Evolutionary conservation across 2,329 filamentous ascomycete genomes (phyloP), one percentile per base, ranked within the genome.

Genomic region (Aspergillus neoniger): DNA sequence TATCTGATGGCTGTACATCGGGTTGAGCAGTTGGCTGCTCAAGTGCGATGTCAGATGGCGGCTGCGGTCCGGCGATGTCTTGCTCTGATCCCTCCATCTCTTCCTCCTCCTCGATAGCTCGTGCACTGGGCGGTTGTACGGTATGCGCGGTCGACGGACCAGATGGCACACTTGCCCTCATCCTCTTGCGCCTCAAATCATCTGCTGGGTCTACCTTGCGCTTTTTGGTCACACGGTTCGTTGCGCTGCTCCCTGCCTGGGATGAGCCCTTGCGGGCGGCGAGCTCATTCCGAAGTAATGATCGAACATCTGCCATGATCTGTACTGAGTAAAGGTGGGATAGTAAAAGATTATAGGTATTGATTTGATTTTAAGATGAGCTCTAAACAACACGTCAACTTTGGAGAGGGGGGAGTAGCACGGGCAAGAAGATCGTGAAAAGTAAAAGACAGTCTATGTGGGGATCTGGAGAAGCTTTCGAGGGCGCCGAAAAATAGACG

Each of bases 231-330:
- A 73, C 69, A 60, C 75, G 75, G 59, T 70, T 74, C 52, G 67
- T 65, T 51, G 69, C 69, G 56, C 70, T 74, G 56, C 70, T 74
- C 62, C 74, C 69, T 60, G 73, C 64, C 56, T 88, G 81, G 4
- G 88, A 86, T 55, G 87, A 83, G 69, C 93, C 87, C 65, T 89
- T 86, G 59, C 91, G 87, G 63, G 89, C 85, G 58, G 87, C 86
- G 66, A 91, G 87, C 76, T 94, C 90, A 70, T 88, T 89, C 68
- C 91, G 90, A 60, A 96, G 84, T 52, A 96, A 85, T 38, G 90
- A 86, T 69, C 92, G 89, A 25, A 91, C 88, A 76, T 96, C 91
- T 67, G 91, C 83, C 90, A 95, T 94, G 38, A 48, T 59, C 38
- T 39, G 36, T 12, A 23, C 7, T 23, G 23, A 15, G 19, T 25